These are phyloP conservation scores for Laetiporus sulphureus DNA, from an alignment of 1,284 basidiomycete species.

Conservation along the genomic window DNA sequence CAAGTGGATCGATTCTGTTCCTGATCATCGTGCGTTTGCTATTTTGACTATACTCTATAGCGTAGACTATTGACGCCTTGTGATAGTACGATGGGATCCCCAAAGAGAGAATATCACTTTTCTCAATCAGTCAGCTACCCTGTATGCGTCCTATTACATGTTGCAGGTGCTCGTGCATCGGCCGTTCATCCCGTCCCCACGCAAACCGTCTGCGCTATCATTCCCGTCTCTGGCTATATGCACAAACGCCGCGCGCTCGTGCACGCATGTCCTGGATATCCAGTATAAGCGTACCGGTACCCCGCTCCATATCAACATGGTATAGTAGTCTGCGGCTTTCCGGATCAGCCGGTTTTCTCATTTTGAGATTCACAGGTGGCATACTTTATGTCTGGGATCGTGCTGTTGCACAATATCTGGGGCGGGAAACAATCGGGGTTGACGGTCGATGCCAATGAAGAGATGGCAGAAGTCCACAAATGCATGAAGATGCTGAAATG, in stretches of 20 bases:
- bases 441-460: slow-evolving; percentile 45
- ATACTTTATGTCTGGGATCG: slow-evolving; percentile 58
- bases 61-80: neutral
- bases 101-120: slow-evolving; percentile 45
- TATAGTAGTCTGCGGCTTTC: slow-evolving; percentile 2
- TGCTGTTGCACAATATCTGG: slow-evolving; percentile 70
- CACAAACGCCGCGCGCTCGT: slow-evolving; percentile 52
- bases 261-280: slow-evolving; percentile 45
- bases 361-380: slow-evolving; percentile 22
- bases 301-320: slow-evolving; percentile 19
- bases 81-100: slow-evolving; percentile 43
- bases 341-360: neutral
- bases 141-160: slow-evolving; percentile 67
- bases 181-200: slow-evolving; percentile 38
- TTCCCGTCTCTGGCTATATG: slow-evolving; percentile 58
- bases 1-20: slow-evolving; percentile 53
- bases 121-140: slow-evolving; percentile 63
- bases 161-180: slow-evolving; percentile 69
- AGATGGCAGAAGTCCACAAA: slow-evolving; percentile 64
- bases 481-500: slow-evolving; percentile 54
- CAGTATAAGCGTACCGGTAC: slow-evolving; percentile 23
- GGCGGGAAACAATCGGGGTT: slow-evolving; percentile 58
- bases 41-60: neutral
- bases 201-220: slow-evolving; percentile 32
- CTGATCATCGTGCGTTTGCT: slow-evolving; percentile 34